These are phyloP conservation scores for Scenedesmus sp. DNA, from an alignment of 163 green algal species.

Conservation along the genomic window DNA sequence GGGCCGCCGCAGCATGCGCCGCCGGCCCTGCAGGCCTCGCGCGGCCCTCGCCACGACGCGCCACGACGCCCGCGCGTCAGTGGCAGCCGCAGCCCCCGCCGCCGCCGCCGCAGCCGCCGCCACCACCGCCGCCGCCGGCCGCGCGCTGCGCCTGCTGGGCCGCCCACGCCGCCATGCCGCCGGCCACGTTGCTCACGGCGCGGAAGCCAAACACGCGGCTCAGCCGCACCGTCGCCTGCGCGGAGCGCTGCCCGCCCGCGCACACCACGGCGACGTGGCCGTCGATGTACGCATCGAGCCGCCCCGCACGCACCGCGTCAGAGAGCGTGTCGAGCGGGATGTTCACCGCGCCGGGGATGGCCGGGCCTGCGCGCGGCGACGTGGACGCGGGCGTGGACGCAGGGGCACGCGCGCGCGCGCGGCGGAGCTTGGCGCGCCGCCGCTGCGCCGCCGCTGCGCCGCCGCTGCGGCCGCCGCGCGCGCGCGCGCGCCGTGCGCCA, in stretches of 20 bases:
- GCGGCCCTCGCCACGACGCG: too few relatives aligned
- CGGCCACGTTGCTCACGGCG: slow-evolving; percentile 47
- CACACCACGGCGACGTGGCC: slow-evolving; percentile 53
- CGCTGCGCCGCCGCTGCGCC: too few relatives aligned
- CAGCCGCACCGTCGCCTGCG: slow-evolving; percentile 53
- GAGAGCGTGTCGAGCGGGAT: slow-evolving; percentile 15
- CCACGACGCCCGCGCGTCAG: too few relatives aligned
- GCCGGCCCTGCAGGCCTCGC: too few relatives aligned
- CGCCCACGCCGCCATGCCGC: slow-evolving; percentile 51
- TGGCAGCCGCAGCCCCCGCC: slow-evolving; percentile 6
- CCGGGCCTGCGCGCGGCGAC: neutral
- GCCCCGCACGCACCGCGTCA: slow-evolving; percentile 6
- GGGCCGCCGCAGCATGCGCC: too few relatives aligned
- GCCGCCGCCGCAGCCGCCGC: slow-evolving; percentile 21
- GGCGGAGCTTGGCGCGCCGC: too few relatives aligned
- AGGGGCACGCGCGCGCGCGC: too few relatives aligned
- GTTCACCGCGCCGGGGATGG: neutral
- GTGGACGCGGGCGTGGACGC: too few relatives aligned
- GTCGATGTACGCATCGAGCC: slow-evolving; percentile 43
- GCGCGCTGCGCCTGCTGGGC: neutral
- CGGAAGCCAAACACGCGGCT: slow-evolving; percentile 56
- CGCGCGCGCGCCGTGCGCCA: too few relatives aligned
- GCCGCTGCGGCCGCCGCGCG: too few relatives aligned
- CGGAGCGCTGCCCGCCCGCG: slow-evolving; percentile 45
- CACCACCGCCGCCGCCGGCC: neutral